Evolutionary conservation across 345 rosid species (phyloP), one percentile per base, ranked within the genome.

Genomic region (Garcia nutans): DNA sequence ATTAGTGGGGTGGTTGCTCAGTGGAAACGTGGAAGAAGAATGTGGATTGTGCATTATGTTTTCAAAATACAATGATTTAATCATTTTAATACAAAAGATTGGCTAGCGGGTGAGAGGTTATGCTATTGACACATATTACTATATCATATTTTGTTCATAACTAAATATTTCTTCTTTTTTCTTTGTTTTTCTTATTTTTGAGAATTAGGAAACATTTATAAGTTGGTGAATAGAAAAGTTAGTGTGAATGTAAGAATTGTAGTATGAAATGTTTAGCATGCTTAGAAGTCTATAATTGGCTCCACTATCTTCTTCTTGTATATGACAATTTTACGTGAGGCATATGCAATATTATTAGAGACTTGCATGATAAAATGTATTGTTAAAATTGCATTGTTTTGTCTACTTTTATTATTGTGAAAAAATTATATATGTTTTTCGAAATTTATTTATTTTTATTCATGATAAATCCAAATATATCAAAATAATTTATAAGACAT

Each of bases 1-100:
- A 71, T 19, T 77, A 83, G 88, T 86, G 88, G 69, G 86, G 83
- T 86, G 59, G 88, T 72, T 83, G 58, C 20, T 5, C 0, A 17
- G 86, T 74, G 76, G 78, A 66, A 23, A 76, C 72, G 85, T 79
- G 85, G 81, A 70, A 49, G 78, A 56, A 69, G 8, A 33, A 23
- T 65, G 47, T 50, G 76, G 76, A 26, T 3, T 65, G 44, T 57
- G 64, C 33, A 1, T 3, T 61, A 26, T 6, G 16, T 24, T 65
- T 81, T 68, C 84, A 41, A 79, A 54, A 69, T 61, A 66, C 19
- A 70, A 82, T 82, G 70, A 85, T 85, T 75, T 24, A 17, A 54
- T 54, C 8, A 22, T n/a, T 66, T 52, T 13, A 70, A 31, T 12
- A 50, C 13, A 52, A 69, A 4, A 24, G 0, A 58, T 57, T 41